These are phyloP conservation scores for Leucogyrophana mollusca DNA, from an alignment of 768 basidiomycete genomes.

Conservation along the genomic window DNA sequence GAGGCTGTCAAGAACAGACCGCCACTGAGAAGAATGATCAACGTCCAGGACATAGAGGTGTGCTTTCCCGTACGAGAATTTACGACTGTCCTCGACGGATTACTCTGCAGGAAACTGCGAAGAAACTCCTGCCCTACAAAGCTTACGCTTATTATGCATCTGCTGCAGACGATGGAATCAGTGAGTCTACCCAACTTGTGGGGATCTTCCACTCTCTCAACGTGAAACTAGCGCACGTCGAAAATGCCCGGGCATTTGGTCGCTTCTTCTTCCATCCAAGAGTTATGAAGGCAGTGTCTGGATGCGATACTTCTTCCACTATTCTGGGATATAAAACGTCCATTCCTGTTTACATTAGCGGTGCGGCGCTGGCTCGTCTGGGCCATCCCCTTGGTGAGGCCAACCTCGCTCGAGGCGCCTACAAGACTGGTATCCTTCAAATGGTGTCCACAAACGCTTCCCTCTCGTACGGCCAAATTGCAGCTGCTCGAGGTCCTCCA, in stretches of 20 bases:
- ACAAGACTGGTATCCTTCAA: constrained; percentile 69
- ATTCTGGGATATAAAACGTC: constrained; percentile 70
- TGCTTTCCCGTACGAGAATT: constrained; percentile 1
- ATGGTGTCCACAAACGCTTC: constrained; percentile 84
- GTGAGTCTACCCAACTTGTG: constrained; percentile 40
- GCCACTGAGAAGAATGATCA: constrained; percentile 68
- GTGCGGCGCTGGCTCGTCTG: constrained; percentile 79
- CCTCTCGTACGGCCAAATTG: constrained; percentile 62
- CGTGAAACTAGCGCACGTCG: constrained; percentile 45
- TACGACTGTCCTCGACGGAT: not conserved
- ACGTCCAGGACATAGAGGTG: constrained; percentile 82
- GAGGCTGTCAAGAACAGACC: constrained; percentile 60
- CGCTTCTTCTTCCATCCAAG: constrained; percentile 88
- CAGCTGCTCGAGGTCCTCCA: constrained; percentile 48
- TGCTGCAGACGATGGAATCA: constrained; percentile 80
- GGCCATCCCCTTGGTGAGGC: constrained; percentile 90
- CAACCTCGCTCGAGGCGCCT: constrained; percentile 75
- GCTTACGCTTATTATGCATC: constrained; percentile 86
- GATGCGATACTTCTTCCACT: constrained; percentile 67
- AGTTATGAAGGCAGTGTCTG: constrained; percentile 66
- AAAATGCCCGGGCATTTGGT: constrained; percentile 79
- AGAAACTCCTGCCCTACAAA: constrained; percentile 66
- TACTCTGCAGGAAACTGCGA: constrained; percentile 59
- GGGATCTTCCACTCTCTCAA: constrained; percentile 14
- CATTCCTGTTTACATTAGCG: constrained; percentile 82